phyloP scores from a whole-genome alignment of 805 yeast species.

The Ogataea minuta region DNA sequence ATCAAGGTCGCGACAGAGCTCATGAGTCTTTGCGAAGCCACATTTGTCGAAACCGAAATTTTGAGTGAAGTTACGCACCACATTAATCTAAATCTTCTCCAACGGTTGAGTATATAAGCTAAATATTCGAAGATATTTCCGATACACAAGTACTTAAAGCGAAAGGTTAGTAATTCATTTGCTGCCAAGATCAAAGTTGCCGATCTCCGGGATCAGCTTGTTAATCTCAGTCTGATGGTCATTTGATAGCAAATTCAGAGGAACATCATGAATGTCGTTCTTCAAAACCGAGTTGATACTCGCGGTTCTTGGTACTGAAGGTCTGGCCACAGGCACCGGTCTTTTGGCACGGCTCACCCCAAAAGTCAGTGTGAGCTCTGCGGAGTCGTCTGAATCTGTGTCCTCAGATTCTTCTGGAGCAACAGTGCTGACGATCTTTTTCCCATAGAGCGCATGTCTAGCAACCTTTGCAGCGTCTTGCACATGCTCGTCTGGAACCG shows the following conservation, averaged over 20 bases:
- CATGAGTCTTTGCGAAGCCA: not conserved
- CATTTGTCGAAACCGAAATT: slow-evolving; percentile 3
- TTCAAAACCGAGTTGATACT: slow-evolving; percentile 1
- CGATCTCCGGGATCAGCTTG: slow-evolving; percentile 15
- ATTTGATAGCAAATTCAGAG: slow-evolving; percentile 9
- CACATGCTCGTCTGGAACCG: not conserved
- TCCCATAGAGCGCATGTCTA: slow-evolving; percentile 23
- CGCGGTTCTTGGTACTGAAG: no score
- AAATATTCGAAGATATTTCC: slow-evolving; percentile 1
- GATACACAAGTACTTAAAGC: not conserved
- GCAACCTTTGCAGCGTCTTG: not conserved
- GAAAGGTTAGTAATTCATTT: not conserved
- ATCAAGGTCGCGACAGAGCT: slow-evolving; percentile 10
- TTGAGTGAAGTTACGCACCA: slow-evolving; percentile 6
- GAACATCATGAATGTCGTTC: slow-evolving; percentile 17
- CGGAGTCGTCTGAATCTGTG: slow-evolving; percentile 17
- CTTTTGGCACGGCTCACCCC: slow-evolving; percentile 8
- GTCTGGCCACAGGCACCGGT: not conserved
- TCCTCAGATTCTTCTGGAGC: slow-evolving; percentile 10
- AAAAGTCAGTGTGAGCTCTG: slow-evolving; percentile 22
- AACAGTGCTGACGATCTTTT: slow-evolving; percentile 7
- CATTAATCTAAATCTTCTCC: slow-evolving; percentile 8
- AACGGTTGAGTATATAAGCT: slow-evolving; percentile 10
- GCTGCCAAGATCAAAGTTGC: slow-evolving; percentile 6
- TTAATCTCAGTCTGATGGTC: slow-evolving; percentile 10